Evolutionary conservation across 176 grass and related monocot species (phyloP), one percentile per base, ranked within the genome.

Genomic region (Aegilops sharonensis): DNA sequence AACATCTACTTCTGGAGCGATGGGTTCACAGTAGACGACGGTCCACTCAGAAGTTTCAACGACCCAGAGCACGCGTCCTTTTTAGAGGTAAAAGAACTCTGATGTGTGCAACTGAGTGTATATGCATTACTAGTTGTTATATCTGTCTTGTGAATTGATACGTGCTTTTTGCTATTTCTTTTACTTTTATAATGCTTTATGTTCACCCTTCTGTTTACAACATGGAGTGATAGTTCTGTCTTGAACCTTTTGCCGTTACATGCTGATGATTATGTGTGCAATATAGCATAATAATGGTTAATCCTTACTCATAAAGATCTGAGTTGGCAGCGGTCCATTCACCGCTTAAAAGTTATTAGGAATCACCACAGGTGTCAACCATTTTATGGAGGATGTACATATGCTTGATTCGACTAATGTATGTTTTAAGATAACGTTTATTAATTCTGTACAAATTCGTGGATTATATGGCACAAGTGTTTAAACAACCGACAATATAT

Each of bases 21-120:
- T 81, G 97, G 97, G 21, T 99, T 99, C 61, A 94, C 94, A 65
- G 92, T 99, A 62, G 92, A 98, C 70, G 85, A 93, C 73, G 97
- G 94, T 64, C 92, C 90, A 64, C 87, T 99, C 57, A 92, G 97
- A 89, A 88, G 87, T 87, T 97, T 99, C 77, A 89, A 93, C 80
- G 97, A 99, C 87, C 97, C 97, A 68, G 81, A 89, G 60, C 91
- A 97, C 90, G 86, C 87, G 39, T 81, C 91, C 25, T 99, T 99
- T 87, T 83, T 99, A 80, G 70, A 89, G 94, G 97, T 99, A 92
- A 59, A 83, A 86, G 23, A 66, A 84, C n/a, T 83, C 24, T 87
- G 70, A 64, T 71, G 17, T 89, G 81, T 85, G 36, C 17, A 64
- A 86, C 64, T 25, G 34, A 29, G 20, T 52, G 8, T 81, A 50